Conservation (phyloP, 2,329 filamentous ascomycete genomes). For the Plectosphaerella plurivora region DNA sequence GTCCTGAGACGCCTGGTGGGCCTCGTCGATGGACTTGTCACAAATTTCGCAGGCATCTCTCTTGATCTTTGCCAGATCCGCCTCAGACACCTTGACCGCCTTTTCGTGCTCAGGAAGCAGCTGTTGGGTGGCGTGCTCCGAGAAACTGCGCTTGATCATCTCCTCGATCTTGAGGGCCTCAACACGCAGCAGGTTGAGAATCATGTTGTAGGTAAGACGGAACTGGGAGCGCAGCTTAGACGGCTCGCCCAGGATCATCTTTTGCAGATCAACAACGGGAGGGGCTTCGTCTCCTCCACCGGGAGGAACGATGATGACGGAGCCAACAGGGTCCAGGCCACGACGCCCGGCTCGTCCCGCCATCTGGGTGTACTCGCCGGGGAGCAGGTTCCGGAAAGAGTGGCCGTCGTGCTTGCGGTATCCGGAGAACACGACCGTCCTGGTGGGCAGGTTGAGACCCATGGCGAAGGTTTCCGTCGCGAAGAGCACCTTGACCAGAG, state of each 20-base stretch:
- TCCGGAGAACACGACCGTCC: slow-evolving; percentile 96
- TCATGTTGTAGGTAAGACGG: slow-evolving; percentile 98
- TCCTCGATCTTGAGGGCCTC: slow-evolving; percentile 98
- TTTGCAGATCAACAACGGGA: slow-evolving; percentile 73
- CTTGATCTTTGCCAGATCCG: slow-evolving; percentile 85
- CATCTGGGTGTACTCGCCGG: slow-evolving; percentile 98
- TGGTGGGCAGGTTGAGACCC: slow-evolving; percentile 91
- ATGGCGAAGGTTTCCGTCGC: slow-evolving; percentile 98
- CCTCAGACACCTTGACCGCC: slow-evolving; percentile 86
- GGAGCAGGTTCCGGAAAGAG: slow-evolving; percentile 82
- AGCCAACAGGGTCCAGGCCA: slow-evolving; percentile 88
- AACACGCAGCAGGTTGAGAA: slow-evolving; percentile 88
- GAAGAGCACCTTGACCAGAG: slow-evolving; percentile 93
- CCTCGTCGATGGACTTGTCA: slow-evolving; percentile 72
- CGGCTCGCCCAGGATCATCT: slow-evolving; percentile 94
- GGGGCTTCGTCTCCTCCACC: slow-evolving; percentile 81
- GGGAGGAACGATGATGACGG: slow-evolving; percentile 87
- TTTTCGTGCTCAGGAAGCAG: slow-evolving; percentile 93
- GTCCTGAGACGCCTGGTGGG: slow-evolving; percentile 77
- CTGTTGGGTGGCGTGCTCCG: slow-evolving; percentile 94
- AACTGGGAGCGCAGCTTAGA: slow-evolving; percentile 96
- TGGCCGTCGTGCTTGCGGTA: slow-evolving; percentile 96
- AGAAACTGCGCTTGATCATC: slow-evolving; percentile 99
- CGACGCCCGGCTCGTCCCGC: slow-evolving; percentile 89
- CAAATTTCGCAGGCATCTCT: slow-evolving; percentile 79